These are phyloP conservation scores for Russula emetica DNA, from an alignment of 768 basidiomycete species.

Conservation along the genomic window DNA sequence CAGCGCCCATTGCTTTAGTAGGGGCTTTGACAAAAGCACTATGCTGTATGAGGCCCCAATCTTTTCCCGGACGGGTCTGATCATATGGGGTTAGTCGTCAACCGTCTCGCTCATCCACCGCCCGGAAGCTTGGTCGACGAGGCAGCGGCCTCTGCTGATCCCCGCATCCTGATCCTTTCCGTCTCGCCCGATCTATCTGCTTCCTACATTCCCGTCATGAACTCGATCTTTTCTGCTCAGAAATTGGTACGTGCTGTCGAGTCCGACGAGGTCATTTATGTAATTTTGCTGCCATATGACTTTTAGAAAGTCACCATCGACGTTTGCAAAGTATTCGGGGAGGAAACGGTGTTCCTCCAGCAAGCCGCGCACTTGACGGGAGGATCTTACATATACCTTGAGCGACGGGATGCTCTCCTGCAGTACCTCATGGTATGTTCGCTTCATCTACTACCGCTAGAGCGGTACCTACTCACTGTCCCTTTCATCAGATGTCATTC, in stretches of 20 bases:
- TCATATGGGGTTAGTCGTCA: constrained; percentile 55
- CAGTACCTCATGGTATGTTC: constrained; percentile 76
- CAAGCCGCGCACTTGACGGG: constrained; percentile 95
- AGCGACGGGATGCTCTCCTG: constrained; percentile 78
- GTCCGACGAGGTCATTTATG: background rate
- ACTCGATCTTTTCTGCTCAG: constrained; percentile 97
- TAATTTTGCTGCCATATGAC: background rate
- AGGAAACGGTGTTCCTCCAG: constrained; percentile 92
- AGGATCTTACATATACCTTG: constrained; percentile 86
- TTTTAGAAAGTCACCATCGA: constrained; percentile 92
- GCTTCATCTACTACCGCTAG: background rate
- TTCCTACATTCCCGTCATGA: constrained; percentile 98
- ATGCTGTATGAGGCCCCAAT: constrained; percentile 57
- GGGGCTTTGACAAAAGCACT: constrained; percentile 88
- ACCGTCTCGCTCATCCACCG: constrained; percentile 45
- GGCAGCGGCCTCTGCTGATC: constrained; percentile 39
- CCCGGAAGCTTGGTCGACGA: constrained; percentile 35
- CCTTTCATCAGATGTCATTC: constrained; percentile 74
- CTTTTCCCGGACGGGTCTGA: background rate
- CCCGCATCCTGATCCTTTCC: constrained; percentile 73
- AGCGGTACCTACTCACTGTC: background rate
- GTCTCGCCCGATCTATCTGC: constrained; percentile 86
- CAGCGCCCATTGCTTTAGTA: constrained; percentile 70
- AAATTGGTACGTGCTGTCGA: constrained; percentile 63
- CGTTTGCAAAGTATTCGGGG: constrained; percentile 85